Evolutionary conservation across 1,139 yeast genomes (phyloP), one percentile per base, ranked within the genome.

Genomic region (Eremothecium gossypii): DNA sequence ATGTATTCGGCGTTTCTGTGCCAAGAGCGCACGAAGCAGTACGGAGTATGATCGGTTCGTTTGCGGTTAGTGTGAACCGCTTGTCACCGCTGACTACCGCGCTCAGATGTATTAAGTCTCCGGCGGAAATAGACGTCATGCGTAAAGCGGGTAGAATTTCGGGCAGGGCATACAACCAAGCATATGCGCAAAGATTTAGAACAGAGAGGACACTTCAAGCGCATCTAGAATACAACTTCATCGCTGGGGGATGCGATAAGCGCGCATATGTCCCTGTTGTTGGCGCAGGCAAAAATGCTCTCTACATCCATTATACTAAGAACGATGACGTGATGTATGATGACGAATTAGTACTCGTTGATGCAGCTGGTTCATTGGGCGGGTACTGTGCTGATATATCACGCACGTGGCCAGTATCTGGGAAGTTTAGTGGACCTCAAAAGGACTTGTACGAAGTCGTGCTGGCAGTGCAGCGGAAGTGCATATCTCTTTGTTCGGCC

Each of bases 381-480:
- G 96, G 96, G 0, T 93, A 93, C 63, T 82, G 95, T 58, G 81
- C 97, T 1, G 99, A 93, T 62, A 91, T 93, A 38, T 87, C 97
- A 1, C 71, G 98, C 49, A 83, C 97, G 0, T 93, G 98, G 97
- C 98, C 99, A 8, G 83, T 81, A 41, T 73, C 75, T 30, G 74
- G 76, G 1, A 76, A 76, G 40, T 93, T 91, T 60, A 64, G 83
- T 1, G 76, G 68, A 3, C 78, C 95, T 1, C 98, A 93, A 63
- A 72, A 70, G 38, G 98, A 91, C 49, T 65, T 93, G 29, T 93
- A 93, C 59, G 83, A 84, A 53, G 95, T 91, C 1, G 95, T 91
- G 7, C 67, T 93, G 43, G 77, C 79, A 48, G 93, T 86, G 13
- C 86, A 93, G 55, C 83, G 82, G 58, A 68, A 74, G 42, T 84